Base-by-base conservation (phyloP, 1,284 basidiomycete genomes). In the Lentinus polychrous region DNA sequence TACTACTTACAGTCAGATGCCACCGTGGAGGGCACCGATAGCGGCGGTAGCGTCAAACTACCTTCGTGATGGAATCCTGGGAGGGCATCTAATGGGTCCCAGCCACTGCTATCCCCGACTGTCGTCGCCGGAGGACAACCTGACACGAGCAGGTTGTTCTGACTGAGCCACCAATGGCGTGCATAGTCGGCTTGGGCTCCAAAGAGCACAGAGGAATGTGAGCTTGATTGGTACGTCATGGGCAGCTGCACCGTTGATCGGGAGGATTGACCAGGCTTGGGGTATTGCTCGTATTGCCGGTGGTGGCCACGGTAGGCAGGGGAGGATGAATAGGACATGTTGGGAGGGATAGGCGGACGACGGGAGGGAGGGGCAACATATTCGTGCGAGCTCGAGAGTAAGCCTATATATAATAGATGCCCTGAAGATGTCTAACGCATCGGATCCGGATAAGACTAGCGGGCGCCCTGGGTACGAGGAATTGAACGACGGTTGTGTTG, bases 391-490 rank as follows among this genome's bases (percentile, higher is more conserved):
- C 37, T 34, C 22, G 42, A 42, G 31, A 38, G 43, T 17, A 39
- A 43, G 20, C 44, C 46, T 54, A 55, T 50, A 55, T 48, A 51
- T 49, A 47, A 14, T 20, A 40, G 39, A 6, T 40, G 20, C 12
- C 17, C 17, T 12, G 12, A 40, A 23, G 39, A 20, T 20, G 39
- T 40, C 17, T 40, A 22, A 45, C 34, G 38, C 38, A 45, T 40
- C 27, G 44, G 33, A 49, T 52, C 51, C 55, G 55, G 55, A 56
- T 56, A 56, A 56, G 54, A 49, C 48, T 43, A 53, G 50, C 45
- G 53, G 49, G 51, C 50, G 53, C 51, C 53, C 40, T 52, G 46
- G 50, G 43, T 46, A 47, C 23, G 49, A 36, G 23, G 34, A 35
- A 35, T 48, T 12, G n/a, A 24, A 42, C 22, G 33, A 18, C 43